Conservation (phyloP, 108 stramenopile genomes). For the Fistulifera solaris region DNA sequence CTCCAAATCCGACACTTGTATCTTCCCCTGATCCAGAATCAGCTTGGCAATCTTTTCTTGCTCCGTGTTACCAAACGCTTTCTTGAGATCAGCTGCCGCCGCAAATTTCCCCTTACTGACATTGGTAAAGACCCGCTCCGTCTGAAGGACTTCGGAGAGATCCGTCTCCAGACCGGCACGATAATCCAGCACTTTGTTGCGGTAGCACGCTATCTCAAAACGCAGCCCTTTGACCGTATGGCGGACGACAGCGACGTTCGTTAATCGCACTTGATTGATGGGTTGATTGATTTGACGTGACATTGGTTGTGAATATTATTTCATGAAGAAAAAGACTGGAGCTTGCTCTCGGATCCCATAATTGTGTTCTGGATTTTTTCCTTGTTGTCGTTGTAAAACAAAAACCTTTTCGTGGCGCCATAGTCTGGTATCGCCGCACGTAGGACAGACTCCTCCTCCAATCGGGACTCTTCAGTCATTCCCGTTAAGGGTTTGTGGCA, state of each 20-base stretch:
- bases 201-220: slow-evolving; percentile 99
- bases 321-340: too few relatives aligned
- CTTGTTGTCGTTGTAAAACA: too few relatives aligned
- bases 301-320: slow-evolving; percentile 18
- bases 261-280: slow-evolving; percentile 92
- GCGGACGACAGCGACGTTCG: slow-evolving; percentile 95
- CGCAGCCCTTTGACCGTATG: slow-evolving; percentile 81
- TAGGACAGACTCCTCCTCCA: too few relatives aligned
- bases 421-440: too few relatives aligned
- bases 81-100: slow-evolving; percentile 68
- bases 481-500: too few relatives aligned
- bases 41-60: slow-evolving; percentile 68
- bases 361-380: too few relatives aligned
- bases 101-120: slow-evolving; percentile 94
- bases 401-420: too few relatives aligned
- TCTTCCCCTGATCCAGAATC: slow-evolving; percentile 72
- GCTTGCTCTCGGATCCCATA: too few relatives aligned
- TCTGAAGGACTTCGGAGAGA: slow-evolving; percentile 96
- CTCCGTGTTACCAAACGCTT: slow-evolving; percentile 82
- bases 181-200: slow-evolving; percentile 96
- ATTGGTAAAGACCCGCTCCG: slow-evolving; percentile 91
- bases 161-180: slow-evolving; percentile 95
- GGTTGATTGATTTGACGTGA: slow-evolving; percentile 73
- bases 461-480: too few relatives aligned
- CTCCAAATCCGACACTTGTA: slow-evolving; percentile 92